Evolutionary conservation across 306 rosid species (phyloP), one percentile per base, ranked within the genome.

Genomic region (Vigna unguiculata): DNA sequence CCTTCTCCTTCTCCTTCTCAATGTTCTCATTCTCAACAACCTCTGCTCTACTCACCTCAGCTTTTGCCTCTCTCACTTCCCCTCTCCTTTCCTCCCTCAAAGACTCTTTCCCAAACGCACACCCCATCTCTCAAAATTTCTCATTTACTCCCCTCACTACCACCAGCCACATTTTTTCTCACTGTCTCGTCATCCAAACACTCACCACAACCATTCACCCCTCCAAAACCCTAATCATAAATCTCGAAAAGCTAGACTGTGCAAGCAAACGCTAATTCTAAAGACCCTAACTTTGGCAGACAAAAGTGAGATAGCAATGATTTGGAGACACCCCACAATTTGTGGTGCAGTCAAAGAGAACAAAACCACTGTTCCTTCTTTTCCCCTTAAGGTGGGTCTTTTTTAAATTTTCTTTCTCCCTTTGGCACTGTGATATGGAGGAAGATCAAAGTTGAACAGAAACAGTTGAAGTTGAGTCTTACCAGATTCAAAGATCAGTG

Each of bases 221-320:
- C 49, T 32, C 13, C 17, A 68, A 88, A 88, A 90, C 91, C 96
- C 96, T 86, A 90, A 82, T 81, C 65, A 48, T 75, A 75, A 75
- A 81, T 62, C 83, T 77, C 60, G 74, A 52, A 82, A 78, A 63
- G 78, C 30, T 59, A 71, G 75, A 80, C 67, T 78, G 74, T 45
- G 87, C 70, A 71, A 70, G 87, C 70, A 71, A 70, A 80, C 52
- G 81, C 81, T 81, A 79, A 80, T 87, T 73, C 82, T 78, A 76
- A 85, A 87, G 86, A 83, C 75, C 71, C 82, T 58, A 82, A 85
- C 89, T 85, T 88, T 92, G 82, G 58, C 86, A 88, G 96, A 92
- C 93, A 92, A 95, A 92, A 89, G 97, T 67, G 78, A 86, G 58
- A 80, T 47, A 82, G 88, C 86, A 88, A 92, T 92, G 97, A 92